Conservation (phyloP, 805 yeast genomes). For the Danielia reshetovae region DNA sequence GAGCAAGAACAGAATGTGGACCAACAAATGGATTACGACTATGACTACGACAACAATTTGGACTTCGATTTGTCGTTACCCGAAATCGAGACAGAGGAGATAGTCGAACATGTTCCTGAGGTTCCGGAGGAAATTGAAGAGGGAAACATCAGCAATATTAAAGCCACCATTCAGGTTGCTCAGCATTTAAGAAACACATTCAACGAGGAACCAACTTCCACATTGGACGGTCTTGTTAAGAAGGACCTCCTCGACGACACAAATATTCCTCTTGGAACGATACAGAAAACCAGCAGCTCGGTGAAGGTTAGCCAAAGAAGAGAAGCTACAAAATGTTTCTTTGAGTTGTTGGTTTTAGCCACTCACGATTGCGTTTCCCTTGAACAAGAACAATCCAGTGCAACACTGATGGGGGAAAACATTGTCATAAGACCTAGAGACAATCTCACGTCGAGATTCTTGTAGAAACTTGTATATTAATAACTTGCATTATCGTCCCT, state of each 20-base stretch:
- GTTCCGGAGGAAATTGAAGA: conserved; percentile 14
- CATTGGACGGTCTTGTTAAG: conserved; percentile 38
- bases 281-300: conserved; percentile 9
- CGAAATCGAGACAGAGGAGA: conserved; percentile 22
- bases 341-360: conserved; percentile 78
- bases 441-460: conserved; percentile 25
- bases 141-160: conserved; percentile 30
- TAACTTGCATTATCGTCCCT: too few species aligned
- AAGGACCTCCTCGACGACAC: conserved; percentile 24
- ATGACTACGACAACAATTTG: conserved; percentile 17
- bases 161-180: conserved; percentile 54
- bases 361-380: conserved; percentile 67
- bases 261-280: conserved; percentile 20
- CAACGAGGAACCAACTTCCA: conserved; percentile 17
- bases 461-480: too few species aligned
- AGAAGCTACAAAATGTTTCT: conserved; percentile 71
- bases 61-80: conserved; percentile 27
- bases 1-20: conserved; percentile 21
- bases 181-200: conserved; percentile 37
- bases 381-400: conserved; percentile 45
- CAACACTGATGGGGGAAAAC: conserved; percentile 48
- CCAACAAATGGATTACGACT: conserved; percentile 3
- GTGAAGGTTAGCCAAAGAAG: conserved; percentile 37
- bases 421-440: conserved; percentile 50
- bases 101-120: conserved; percentile 20